Conservation (phyloP, 2,329 filamentous ascomycete genomes). For the Clarireedia monteithiana region DNA sequence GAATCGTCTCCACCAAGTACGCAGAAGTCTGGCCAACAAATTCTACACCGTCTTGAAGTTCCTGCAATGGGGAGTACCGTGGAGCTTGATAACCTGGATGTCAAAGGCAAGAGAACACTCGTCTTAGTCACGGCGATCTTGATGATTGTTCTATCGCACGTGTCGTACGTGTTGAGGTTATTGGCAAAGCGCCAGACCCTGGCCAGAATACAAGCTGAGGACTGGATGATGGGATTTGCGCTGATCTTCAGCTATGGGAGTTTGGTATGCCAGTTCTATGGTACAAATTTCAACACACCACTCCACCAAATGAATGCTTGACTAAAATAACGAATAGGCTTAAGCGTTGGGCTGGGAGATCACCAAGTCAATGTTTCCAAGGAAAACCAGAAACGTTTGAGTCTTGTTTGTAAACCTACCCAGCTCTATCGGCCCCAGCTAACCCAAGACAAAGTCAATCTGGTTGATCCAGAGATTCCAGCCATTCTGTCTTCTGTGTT, state of each 20-base stretch:
- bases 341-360: slow-evolving; percentile 12
- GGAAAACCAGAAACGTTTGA: not conserved
- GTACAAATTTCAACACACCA: slow-evolving; percentile 2
- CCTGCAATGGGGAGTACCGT: not conserved
- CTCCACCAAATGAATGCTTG: not conserved
- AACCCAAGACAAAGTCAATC: not conserved
- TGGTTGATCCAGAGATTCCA: slow-evolving; percentile 2
- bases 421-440: not conserved
- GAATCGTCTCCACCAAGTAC: not conserved
- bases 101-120: slow-evolving; percentile 5
- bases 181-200: slow-evolving; percentile 2
- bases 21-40: not conserved
- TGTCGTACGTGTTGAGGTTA: slow-evolving; percentile 9
- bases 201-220: slow-evolving; percentile 5
- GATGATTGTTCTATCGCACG: slow-evolving; percentile 9
- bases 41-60: not conserved
- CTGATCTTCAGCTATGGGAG: slow-evolving; percentile 11
- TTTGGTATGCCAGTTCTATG: not conserved
- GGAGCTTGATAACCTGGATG: not conserved
- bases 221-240: slow-evolving; percentile 12
- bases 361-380: slow-evolving; percentile 8
- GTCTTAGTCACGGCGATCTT: slow-evolving; percentile 10
- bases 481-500: slow-evolving; percentile 3
- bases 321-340: slow-evolving; percentile 2
- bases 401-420: not conserved